phyloP scores from a whole-genome alignment of 1,139 yeast species.

The Candida dubliniensis region DNA sequence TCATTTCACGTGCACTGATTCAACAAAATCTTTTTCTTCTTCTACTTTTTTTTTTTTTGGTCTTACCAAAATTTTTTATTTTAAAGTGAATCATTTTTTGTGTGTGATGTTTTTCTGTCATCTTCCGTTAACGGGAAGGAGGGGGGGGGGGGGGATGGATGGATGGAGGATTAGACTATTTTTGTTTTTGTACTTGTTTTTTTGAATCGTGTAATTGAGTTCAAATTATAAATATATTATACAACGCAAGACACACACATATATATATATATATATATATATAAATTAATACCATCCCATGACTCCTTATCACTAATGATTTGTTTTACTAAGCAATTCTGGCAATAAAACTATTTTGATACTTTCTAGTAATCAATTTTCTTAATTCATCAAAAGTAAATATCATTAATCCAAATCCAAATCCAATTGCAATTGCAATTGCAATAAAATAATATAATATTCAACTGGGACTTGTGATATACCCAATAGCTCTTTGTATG shows the following conservation, averaged over 20 bases:
- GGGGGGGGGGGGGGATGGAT: too few relatives aligned
- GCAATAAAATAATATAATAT: slow-evolving; percentile 47
- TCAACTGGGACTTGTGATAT: slow-evolving; percentile 47
- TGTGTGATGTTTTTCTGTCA: not conserved
- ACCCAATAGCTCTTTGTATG: slow-evolving; percentile 39
- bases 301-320: not conserved
- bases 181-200: too few relatives aligned
- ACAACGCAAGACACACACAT: too few relatives aligned
- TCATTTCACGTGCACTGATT: slow-evolving; percentile 7
- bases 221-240: too few relatives aligned
- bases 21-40: too few relatives aligned
- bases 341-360: slow-evolving; percentile 40
- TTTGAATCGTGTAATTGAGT: too few relatives aligned
- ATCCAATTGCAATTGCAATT: too few relatives aligned
- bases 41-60: too few relatives aligned
- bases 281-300: too few relatives aligned
- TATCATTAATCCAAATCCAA: slow-evolving; percentile 45
- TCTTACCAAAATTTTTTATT: not conserved
- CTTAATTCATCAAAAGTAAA: slow-evolving; percentile 45
- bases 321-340: slow-evolving; percentile 37
- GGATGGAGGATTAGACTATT: too few relatives aligned
- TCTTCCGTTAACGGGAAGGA: too few relatives aligned
- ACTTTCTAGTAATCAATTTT: slow-evolving; percentile 36
- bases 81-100: not conserved
- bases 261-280: too few relatives aligned